These are phyloP conservation scores for Calonectria pseudoturangicola DNA, from an alignment of 2,329 filamentous ascomycete genomes.

Conservation along the genomic window DNA sequence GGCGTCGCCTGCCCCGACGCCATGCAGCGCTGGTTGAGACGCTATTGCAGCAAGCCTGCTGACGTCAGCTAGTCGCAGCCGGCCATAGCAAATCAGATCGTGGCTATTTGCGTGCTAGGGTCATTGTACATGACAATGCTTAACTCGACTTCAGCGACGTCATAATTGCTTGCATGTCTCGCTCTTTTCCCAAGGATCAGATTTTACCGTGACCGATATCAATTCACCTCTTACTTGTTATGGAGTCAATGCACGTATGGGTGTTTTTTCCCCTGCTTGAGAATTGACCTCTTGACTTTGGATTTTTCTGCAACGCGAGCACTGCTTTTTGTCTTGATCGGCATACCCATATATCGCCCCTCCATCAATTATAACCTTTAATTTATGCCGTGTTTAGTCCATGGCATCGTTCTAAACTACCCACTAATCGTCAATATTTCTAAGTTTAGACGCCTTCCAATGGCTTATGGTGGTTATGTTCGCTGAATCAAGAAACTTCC, in stretches of 20 bases:
- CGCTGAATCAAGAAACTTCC: too few species aligned
- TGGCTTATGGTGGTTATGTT: too few species aligned
- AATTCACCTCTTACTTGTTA: not conserved
- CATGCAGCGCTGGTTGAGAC: not conserved
- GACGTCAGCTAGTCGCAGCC: slow-evolving; percentile 20
- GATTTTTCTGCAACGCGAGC: not conserved
- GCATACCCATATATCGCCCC: too few species aligned
- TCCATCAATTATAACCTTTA: too few species aligned
- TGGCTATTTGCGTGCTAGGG: not conserved
- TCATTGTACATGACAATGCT: not conserved
- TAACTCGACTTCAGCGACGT: slow-evolving; percentile 12
- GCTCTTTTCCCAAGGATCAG: not conserved
- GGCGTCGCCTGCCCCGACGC: slow-evolving; percentile 10
- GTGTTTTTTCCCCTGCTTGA: not conserved
- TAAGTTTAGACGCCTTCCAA: too few species aligned
- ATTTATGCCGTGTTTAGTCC: too few species aligned
- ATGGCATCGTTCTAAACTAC: too few species aligned
- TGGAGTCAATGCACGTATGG: not conserved
- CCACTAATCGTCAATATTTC: too few species aligned
- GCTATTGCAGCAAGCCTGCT: slow-evolving; percentile 26
- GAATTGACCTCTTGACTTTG: not conserved
- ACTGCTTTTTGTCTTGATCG: too few species aligned
- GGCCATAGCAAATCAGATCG: slow-evolving; percentile 17
- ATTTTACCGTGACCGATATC: not conserved
- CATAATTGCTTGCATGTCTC: not conserved